Base-by-base conservation (phyloP, 768 basidiomycete genomes). In the Auricularia sp. region DNA sequence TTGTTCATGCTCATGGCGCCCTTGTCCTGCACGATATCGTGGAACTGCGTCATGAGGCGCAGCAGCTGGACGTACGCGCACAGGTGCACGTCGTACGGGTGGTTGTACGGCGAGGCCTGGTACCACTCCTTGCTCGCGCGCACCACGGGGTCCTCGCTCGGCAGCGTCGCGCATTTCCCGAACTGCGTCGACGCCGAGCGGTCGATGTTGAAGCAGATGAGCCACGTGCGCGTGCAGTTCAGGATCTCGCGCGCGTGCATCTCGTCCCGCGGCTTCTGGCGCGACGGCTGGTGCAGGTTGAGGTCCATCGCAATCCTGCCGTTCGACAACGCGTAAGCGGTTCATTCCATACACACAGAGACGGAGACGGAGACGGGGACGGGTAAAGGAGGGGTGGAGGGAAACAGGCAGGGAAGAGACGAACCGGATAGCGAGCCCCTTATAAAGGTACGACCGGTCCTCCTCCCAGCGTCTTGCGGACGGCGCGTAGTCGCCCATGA, bases 151-250 rank as follows among this genome's bases (percentile, higher is more conserved):
- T 89, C 85, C 69, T 90, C 85, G 37, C 85, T 77, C 45, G 76
- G 77, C 16, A 90, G 77, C 76, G 87, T 86, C 56, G 85, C 83
- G 54, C 86, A 81, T 70, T 89, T 90, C 11, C 89, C 89, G 70
- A 87, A 86, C 71, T 90, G 84, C 56, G 85, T 85, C n/a, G 87
- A 84, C 69, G 87, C 81, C 39, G 87, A 88, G 5, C 85, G 84
- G 70, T 92, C 90, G 64, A 88, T 82, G 67, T 87, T 85, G 71
- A 84, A 89, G 72, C 87, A 90, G 70, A 85, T 85, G 64, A 90
- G 76, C 88, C 89, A 91, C 33, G 85, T 87, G 65, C 90, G 79
- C 34, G 83, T 84, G 47, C 88, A 80, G 70, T 92, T 91, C 45
- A 87, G 77, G 29, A 80, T 78, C 77, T 90, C 88, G 36, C 86